Evolutionary conservation across 2,329 filamentous ascomycete genomes (phyloP).

Genomic region (Hirsutella minnesotensis): DNA sequence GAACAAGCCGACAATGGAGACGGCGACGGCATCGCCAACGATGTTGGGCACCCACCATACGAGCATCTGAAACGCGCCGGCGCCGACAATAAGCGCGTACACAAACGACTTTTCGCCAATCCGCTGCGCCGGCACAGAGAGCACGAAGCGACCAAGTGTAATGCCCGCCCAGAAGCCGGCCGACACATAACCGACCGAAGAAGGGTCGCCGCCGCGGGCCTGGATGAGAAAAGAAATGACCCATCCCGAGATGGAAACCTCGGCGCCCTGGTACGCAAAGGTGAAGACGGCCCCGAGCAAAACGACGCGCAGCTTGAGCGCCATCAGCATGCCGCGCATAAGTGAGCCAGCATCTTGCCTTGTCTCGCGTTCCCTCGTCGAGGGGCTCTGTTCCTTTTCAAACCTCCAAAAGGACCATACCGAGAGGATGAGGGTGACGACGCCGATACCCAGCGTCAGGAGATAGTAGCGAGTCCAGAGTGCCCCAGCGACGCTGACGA

Average conservation of each 20-base stretch:
- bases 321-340: conserved; percentile 31
- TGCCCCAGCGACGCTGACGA: conserved; percentile 47
- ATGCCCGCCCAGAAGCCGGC: conserved; percentile 63
- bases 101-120: conserved; percentile 64
- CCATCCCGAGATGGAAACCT: conserved; percentile 78
- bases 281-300: conserved; percentile 70
- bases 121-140: conserved; percentile 52
- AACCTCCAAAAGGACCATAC: conserved; percentile 61
- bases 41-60: conserved; percentile 70
- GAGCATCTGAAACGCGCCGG: conserved; percentile 58
- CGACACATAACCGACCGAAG: conserved; percentile 68
- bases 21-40: conserved; percentile 55
- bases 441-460: conserved; percentile 46
- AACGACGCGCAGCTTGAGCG: conserved; percentile 44
- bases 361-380: conserved; percentile 20
- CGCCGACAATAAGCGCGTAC: conserved; percentile 46
- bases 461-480: conserved; percentile 65
- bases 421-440: conserved; percentile 44
- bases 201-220: conserved; percentile 56
- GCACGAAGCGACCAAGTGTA: conserved; percentile 60
- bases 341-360: conserved; percentile 5
- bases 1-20: conserved; percentile 60
- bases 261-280: conserved; percentile 76
- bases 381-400: conserved; percentile 42
- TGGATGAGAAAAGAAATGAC: conserved; percentile 75